Evolutionary conservation across 192 early-diverging fungal genomes (phyloP), one percentile per base, ranked within the genome.

Genomic region (Physocladia obscura): DNA sequence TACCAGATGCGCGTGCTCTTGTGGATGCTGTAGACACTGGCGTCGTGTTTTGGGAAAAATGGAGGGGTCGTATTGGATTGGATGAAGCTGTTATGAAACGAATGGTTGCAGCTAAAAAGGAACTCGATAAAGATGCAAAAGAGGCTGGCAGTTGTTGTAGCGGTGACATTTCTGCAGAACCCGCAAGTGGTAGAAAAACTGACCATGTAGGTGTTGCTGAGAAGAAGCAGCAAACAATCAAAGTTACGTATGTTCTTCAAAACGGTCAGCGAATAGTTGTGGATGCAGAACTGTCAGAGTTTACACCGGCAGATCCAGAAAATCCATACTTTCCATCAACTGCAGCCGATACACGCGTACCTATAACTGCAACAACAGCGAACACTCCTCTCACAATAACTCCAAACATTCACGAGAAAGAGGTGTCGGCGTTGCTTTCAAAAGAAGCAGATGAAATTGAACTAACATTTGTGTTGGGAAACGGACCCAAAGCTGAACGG

Each of bases 61-160:
- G 86, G 86, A 69, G 86, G 8, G 86, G 86, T 1, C 73, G 84
- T 11, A 65, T 77, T 29, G 81, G 76, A 6, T 35, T 85, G 5
- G 63, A 67, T 35, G 30, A n/a, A 6, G 15, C 24, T 6, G 48
- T 31, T 5, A 31, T 24, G 34, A 49, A 67, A n/a, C 47, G 63
- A 11, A 67, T 67, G 63, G 8, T 30, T 2, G 49, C 13, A 2
- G 47, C 63, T 6, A 62, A 62, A 29, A 47, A 38, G 60, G 39
- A 15, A 6, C 11, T 35, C 6, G 27, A 54, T 24, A 13, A 58
- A 32, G 11, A 19, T 11, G 30, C 26, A 34, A 6, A 8, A 17
- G 30, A 3, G 6, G 6, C 4, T 0, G n/a, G 38, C 4, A 35
- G 38, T 47, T 62, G 60, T 62, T 8, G 51, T 6, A 22, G 51